Conservation (phyloP, 352 stramenopile species). For the Globisporangium paddicum region DNA sequence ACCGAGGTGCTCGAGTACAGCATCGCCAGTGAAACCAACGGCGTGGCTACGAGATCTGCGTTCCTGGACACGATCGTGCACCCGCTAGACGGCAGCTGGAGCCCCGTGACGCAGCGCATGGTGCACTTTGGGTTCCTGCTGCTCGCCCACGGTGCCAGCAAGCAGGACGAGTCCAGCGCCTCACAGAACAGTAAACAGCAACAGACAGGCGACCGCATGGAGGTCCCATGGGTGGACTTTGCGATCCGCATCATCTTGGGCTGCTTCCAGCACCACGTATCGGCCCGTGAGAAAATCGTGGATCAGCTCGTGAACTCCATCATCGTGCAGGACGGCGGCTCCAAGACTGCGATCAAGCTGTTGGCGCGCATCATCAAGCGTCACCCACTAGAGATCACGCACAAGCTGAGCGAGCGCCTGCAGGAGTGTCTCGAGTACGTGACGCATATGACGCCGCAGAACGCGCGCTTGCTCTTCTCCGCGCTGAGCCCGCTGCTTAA, state of each 20-base stretch:
- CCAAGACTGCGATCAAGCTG: constrained; percentile 24
- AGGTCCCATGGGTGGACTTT: constrained; percentile 27
- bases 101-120: constrained; percentile 26
- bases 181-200: constrained; percentile 2
- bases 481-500: constrained; percentile 36
- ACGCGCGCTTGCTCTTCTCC: constrained; percentile 24
- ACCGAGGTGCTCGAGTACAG: neutral
- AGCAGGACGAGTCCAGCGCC: constrained; percentile 12
- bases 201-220: neutral
- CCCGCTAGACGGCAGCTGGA: constrained; percentile 31
- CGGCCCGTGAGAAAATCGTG: constrained; percentile 26
- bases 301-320: constrained; percentile 42
- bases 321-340: constrained; percentile 29
- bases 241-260: constrained; percentile 38
- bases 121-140: constrained; percentile 28
- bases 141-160: constrained; percentile 22
- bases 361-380: constrained; percentile 34
- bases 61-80: constrained; percentile 25
- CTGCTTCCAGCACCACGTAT: constrained; percentile 38
- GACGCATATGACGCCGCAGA: constrained; percentile 25
- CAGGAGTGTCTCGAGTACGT: constrained; percentile 57
- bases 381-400: constrained; percentile 33
- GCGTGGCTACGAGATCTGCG: constrained; percentile 7
- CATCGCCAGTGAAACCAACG: neutral
- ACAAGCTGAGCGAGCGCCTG: constrained; percentile 23